Evolutionary conservation across 345 rosid genomes (phyloP).

Genomic region (Geranium rotundifolium): DNA sequence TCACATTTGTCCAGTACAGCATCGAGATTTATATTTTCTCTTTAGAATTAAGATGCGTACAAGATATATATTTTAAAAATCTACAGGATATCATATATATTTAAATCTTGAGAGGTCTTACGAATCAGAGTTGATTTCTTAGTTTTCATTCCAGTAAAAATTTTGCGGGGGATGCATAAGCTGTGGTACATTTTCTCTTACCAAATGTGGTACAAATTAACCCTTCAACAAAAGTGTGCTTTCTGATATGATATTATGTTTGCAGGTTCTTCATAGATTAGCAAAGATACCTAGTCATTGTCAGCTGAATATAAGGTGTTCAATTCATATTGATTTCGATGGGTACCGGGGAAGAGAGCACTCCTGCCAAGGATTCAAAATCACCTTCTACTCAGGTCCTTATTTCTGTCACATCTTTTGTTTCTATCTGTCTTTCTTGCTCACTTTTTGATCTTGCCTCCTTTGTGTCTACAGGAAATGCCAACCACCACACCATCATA

Average conservation of each 20-base stretch:
- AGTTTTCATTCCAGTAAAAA: background rate
- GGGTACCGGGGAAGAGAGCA: slow-evolving; percentile 75
- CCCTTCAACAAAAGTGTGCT: too few relatives aligned
- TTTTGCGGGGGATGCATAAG: background rate
- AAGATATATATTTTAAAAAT: background rate
- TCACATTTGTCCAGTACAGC: too few relatives aligned
- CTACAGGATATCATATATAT: too few relatives aligned
- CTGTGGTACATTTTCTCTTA: background rate
- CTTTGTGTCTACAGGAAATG: slow-evolving; percentile 39
- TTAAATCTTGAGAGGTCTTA: background rate
- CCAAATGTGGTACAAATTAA: background rate
- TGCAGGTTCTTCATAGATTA: background rate
- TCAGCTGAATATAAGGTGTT: background rate
- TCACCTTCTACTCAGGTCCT: slow-evolving; percentile 50
- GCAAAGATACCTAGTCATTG: background rate
- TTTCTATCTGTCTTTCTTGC: background rate
- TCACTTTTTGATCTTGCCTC: background rate
- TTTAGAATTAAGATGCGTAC: background rate
- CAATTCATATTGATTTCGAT: slow-evolving; percentile 11
- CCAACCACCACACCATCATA: slow-evolving; percentile 47
- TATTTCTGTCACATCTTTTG: background rate
- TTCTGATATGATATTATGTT: background rate
- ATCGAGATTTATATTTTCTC: background rate
- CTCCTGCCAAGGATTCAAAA: slow-evolving; percentile 61
- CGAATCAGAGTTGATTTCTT: background rate